These are phyloP conservation scores for Candida loeiensis DNA, from an alignment of 805 yeast species.

Conservation along the genomic window DNA sequence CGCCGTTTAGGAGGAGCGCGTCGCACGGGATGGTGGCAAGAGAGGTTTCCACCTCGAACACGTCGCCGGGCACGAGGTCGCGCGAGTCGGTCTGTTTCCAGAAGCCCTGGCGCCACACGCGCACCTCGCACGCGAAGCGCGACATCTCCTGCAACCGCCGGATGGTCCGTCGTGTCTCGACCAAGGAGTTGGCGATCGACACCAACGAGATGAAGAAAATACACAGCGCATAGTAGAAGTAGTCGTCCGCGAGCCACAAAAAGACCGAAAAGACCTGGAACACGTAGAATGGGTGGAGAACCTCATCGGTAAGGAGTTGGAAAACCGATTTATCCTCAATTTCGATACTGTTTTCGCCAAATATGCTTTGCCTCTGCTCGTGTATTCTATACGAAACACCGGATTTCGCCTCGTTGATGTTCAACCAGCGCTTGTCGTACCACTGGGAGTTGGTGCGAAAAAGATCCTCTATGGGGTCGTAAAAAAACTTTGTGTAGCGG, in stretches of 20 bases:
- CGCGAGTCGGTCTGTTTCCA: constrained; percentile 79
- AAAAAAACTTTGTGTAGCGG: constrained; percentile 77
- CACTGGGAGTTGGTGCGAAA: constrained; percentile 82
- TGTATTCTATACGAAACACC: constrained; percentile 72
- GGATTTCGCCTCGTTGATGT: constrained; percentile 48
- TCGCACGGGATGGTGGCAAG: constrained; percentile 80
- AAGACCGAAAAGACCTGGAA: constrained; percentile 91
- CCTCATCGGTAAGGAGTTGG: constrained; percentile 76
- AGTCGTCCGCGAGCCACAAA: constrained; percentile 89
- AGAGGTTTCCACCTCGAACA: constrained; percentile 87
- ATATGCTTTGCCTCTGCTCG: constrained; percentile 67
- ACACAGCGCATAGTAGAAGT: constrained; percentile 91
- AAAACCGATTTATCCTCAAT: constrained; percentile 67
- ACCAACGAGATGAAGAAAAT: constrained; percentile 81
- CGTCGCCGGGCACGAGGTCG: constrained; percentile 93
- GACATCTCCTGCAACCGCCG: constrained; percentile 71
- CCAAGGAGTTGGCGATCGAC: constrained; percentile 72
- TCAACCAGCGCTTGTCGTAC: constrained; percentile 79
- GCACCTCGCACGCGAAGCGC: constrained; percentile 68
- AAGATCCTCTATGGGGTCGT: constrained; percentile 83
- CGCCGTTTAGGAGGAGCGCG: constrained; percentile 82
- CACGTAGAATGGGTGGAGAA: constrained; percentile 90
- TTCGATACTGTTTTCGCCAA: constrained; percentile 73
- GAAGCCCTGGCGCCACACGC: constrained; percentile 89
- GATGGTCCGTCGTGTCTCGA: constrained; percentile 82